phyloP scores from a whole-genome alignment of 331 rosid genomes.

The Acacia pycnantha region DNA sequence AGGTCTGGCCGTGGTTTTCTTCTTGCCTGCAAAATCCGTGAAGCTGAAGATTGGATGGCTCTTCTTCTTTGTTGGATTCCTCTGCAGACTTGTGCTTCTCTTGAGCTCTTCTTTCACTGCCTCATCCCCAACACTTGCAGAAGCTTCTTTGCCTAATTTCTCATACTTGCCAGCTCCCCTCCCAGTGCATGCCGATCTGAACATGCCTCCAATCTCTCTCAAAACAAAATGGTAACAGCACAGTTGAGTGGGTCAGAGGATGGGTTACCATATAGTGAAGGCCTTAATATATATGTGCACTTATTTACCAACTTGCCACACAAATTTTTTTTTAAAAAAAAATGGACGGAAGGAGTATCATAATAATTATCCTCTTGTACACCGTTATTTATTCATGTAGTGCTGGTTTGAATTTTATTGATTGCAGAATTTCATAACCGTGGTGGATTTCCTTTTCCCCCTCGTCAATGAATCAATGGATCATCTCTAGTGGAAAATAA shows the following conservation, averaged over 20 bases:
- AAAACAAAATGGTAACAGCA: constrained; percentile 16
- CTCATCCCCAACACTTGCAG: constrained; percentile 13
- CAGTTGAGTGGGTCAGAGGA: neutral
- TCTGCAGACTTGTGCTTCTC: constrained; percentile 31
- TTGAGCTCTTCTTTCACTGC: constrained; percentile 39
- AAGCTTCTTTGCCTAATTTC: constrained; percentile 43
- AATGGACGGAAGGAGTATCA: no score
- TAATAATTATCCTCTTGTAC: neutral
- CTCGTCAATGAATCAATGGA: no score
- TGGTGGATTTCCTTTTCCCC: no score
- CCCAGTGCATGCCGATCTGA: constrained; percentile 47
- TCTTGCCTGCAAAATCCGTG: constrained; percentile 45
- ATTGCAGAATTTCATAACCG: neutral
- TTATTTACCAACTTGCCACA: neutral
- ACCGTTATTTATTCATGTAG: neutral
- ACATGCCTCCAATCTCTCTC: constrained; percentile 33
- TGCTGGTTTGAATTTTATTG: neutral
- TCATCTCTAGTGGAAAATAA: no score
- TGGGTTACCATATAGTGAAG: neutral
- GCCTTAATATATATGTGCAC: neutral
- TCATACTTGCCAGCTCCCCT: constrained; percentile 48
- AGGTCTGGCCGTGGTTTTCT: constrained; percentile 59
- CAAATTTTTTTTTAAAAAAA: neutral
- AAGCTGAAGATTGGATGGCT: constrained; percentile 54
- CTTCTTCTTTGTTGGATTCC: constrained; percentile 49